Evolutionary conservation across 345 rosid species (phyloP).

Genomic region (Eucalyptus globulus): DNA sequence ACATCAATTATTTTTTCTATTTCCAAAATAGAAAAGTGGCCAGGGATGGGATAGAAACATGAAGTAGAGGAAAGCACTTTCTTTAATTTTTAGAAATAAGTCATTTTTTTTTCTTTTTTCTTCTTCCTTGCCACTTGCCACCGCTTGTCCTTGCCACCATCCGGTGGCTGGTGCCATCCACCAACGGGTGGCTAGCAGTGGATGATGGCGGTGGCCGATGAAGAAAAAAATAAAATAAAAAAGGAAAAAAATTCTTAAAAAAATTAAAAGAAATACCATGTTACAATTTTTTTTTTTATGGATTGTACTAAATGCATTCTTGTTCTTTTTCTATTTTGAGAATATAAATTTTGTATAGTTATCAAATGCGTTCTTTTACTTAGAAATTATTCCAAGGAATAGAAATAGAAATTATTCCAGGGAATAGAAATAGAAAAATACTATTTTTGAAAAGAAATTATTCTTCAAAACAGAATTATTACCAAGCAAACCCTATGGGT

Average conservation of each 20-base stretch:
- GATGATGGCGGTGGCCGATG: accelerated
- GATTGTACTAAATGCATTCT: accelerated
- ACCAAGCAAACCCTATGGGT: accelerated
- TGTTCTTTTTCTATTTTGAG: accelerated
- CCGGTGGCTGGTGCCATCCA: accelerated
- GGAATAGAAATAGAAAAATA: too few relatives aligned
- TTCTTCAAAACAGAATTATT: too few relatives aligned
- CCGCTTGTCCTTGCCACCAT: accelerated
- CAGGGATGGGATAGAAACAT: accelerated
- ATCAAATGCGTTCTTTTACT: accelerated
- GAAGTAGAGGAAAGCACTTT: accelerated
- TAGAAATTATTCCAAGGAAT: accelerated
- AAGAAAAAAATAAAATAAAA: too few relatives aligned
- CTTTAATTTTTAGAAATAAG: too few relatives aligned
- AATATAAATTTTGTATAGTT: too few relatives aligned
- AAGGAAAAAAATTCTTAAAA: too few relatives aligned
- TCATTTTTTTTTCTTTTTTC: too few relatives aligned
- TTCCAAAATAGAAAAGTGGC: accelerated
- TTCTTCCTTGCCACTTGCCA: accelerated
- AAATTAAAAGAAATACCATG: accelerated
- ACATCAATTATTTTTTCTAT: accelerated
- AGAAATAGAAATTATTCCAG: too few relatives aligned
- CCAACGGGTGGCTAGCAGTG: accelerated
- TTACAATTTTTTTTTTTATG: too few relatives aligned
- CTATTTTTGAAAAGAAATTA: accelerated